Evolutionary conservation across 192 early-diverging fungal species (phyloP).

Genomic region (Gigaspora rosea): DNA sequence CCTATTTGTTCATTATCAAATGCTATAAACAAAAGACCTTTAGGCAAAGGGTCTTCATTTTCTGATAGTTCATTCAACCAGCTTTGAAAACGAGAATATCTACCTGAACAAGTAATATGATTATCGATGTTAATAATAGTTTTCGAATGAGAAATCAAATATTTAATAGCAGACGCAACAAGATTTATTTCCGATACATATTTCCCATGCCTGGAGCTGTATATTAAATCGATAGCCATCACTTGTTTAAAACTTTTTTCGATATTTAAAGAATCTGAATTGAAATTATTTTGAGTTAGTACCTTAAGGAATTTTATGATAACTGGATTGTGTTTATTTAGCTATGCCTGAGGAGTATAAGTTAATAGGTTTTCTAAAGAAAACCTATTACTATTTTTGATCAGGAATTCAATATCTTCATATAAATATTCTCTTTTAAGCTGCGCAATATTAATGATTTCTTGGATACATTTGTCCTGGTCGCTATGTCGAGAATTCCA

Average conservation of each 20-base stretch:
- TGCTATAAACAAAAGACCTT: too few species aligned
- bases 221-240: conserved; percentile 3
- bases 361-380: background rate
- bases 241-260: conserved; percentile 1
- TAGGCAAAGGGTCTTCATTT: too few species aligned
- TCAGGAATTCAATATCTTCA: conserved; percentile 8
- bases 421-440: background rate
- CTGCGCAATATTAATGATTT: background rate
- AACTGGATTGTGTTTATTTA: conserved; percentile 11
- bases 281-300: conserved; percentile 1
- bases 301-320: conserved; percentile 4
- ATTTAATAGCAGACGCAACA: conserved; percentile 22
- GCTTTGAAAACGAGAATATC: too few species aligned
- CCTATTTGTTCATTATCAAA: too few species aligned
- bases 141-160: conserved; percentile 18
- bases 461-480: too few species aligned
- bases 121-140: too few species aligned
- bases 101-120: too few species aligned
- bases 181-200: conserved; percentile 16
- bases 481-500: conserved; percentile 1
- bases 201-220: background rate
- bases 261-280: background rate
- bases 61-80: too few species aligned
- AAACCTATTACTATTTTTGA: background rate
- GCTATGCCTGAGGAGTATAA: background rate